Evolutionary conservation across 176 grass and related monocot species (phyloP), one percentile per base, ranked within the genome.

Genomic region (Zizania latifolia): DNA sequence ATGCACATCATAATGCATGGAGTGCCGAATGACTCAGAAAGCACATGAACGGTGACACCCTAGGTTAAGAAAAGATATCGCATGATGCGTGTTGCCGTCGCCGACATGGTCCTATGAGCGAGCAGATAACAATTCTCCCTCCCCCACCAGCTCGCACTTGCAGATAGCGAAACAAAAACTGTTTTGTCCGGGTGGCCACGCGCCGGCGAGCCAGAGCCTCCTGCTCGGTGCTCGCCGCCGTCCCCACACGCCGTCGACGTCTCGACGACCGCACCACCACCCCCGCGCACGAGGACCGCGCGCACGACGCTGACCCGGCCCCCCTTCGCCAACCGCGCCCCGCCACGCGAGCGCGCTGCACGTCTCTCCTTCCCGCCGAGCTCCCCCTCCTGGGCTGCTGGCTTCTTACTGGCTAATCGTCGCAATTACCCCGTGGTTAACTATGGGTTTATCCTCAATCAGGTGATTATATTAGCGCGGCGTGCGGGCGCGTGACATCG

Each of bases 221-320:
- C 36, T 6, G 14, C 46, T 50, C 46, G 46, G 17, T 17, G 46
- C n/a, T n/a, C n/a, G 62, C 53, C 35, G 72, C 65, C 84, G 41
- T 50, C 74, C n/a, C 40, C 69, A 14, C 46, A n/a, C 46, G 46
- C 46, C 17, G 46, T 50, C 46, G 46, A 19, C 46, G 46, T 50
- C 46, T 4, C 77, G 32, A 62, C 77, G 23, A 10, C 78, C 57
- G 78, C 78, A 30, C 70, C 76, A 59, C 26, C 22, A 32, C 1
- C 16, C 14, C 29, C 7, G 40, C 26, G 24, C 70, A 61, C 77
- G 69, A 54, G 77, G 62, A 28, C 27, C 77, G 64, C 27, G 70
- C 43, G 55, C 26, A 22, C 34, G 62, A 79, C 48, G 62, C 56
- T 31, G 53, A 80, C 83, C 69, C 70, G 13, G 77, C 16, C 45